Evolutionary conservation across 768 basidiomycete species (phyloP).

Genomic region (Boletellus ananas): DNA sequence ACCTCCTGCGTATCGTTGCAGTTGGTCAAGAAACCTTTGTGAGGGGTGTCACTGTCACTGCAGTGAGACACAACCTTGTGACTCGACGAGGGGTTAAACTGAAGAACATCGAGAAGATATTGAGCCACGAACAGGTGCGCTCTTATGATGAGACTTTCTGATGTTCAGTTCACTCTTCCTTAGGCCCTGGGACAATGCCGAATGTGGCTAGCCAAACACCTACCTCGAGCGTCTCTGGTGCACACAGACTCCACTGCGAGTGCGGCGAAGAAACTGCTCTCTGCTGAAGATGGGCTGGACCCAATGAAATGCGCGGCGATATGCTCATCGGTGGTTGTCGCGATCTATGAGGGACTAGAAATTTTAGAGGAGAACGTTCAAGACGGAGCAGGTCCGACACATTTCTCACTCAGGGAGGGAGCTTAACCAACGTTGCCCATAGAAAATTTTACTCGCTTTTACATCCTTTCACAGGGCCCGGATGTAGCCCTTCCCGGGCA

Average conservation of each 20-base stretch:
- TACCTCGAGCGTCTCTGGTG: constrained; percentile 51
- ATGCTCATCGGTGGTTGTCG: constrained; percentile 62
- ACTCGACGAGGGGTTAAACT: constrained; percentile 55
- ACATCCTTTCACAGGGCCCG: constrained; percentile 44
- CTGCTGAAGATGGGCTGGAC: constrained; percentile 33
- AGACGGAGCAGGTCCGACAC: constrained; percentile 34
- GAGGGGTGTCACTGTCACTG: constrained; percentile 54
- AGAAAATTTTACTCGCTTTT: constrained; percentile 74
- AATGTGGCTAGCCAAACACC: constrained; percentile 48
- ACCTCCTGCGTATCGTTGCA: constrained; percentile 46
- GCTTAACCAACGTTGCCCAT: neutral
- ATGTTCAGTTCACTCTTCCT: neutral
- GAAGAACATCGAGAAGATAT: constrained; percentile 50
- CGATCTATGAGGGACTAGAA: constrained; percentile 58
- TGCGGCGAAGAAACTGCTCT: constrained; percentile 50
- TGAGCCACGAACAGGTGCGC: constrained; percentile 79
- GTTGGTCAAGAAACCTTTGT: constrained; percentile 47
- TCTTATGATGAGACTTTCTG: neutral
- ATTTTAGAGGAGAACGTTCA: constrained; percentile 63
- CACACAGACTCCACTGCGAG: constrained; percentile 70
- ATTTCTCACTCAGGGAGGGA: neutral
- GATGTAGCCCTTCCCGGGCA: constrained; percentile 27
- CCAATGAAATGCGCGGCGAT: constrained; percentile 62
- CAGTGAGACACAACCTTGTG: constrained; percentile 67
- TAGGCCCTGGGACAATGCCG: constrained; percentile 80